Evolutionary conservation across 805 yeast genomes (phyloP).

Genomic region (Tetrapisispora phaffii): DNA sequence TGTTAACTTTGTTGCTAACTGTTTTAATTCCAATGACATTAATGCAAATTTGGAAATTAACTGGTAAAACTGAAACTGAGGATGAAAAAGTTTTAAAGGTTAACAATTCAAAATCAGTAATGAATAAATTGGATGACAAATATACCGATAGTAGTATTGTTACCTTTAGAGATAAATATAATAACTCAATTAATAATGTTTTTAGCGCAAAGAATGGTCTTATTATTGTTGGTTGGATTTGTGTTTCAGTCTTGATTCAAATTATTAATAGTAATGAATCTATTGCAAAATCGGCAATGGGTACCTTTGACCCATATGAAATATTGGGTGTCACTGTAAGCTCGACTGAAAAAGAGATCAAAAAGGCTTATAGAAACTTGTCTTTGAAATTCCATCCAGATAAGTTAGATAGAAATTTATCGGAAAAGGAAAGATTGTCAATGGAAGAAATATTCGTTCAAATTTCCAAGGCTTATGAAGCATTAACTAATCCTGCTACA

Average conservation of each 20-base stretch:
- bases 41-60: conserved; percentile 18
- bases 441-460: conserved; percentile 71
- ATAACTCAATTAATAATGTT: conserved; percentile 14
- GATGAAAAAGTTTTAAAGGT: conserved; percentile 2
- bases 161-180: conserved; percentile 15
- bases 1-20: conserved; percentile 59
- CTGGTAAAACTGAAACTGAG: conserved; percentile 15
- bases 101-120: neutral
- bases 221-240: conserved; percentile 51
- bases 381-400: conserved; percentile 91
- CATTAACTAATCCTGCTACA: conserved; percentile 82
- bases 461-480: conserved; percentile 86
- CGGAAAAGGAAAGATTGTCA: conserved; percentile 43
- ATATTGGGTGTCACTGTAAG: conserved; percentile 62
- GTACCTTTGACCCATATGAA: conserved; percentile 79
- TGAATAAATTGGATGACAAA: conserved; percentile 14
- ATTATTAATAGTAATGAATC: conserved; percentile 35
- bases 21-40: conserved; percentile 58
- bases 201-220: conserved; percentile 13
- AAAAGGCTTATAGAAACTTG: conserved; percentile 73
- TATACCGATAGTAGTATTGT: conserved; percentile 15
- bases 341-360: conserved; percentile 68
- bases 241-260: conserved; percentile 36
- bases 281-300: conserved; percentile 34
- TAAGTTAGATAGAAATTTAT: conserved; percentile 56